Percentiles rank a stretch among this genome's conserved stretches.
Conservation (phyloP, 2,329 filamentous ascomycete species). For the Diaporthe citriasiana region DNA sequence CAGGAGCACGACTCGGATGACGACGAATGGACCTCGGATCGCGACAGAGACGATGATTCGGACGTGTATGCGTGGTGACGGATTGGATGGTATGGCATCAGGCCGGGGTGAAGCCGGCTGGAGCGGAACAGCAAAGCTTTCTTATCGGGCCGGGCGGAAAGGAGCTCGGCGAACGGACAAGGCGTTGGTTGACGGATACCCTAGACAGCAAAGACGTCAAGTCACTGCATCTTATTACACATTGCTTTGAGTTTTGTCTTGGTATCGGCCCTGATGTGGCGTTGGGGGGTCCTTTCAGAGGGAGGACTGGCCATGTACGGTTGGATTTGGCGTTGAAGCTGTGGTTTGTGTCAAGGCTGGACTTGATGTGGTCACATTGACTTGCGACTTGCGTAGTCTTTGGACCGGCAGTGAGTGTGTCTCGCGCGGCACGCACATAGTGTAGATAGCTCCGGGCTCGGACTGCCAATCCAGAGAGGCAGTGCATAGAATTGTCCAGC, state of each 20-base stretch:
- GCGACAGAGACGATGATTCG: constrained; percentile 71
- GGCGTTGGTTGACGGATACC: constrained; percentile 39
- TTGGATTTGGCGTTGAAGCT: background rate
- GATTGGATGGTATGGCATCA: background rate
- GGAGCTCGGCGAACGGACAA: constrained; percentile 3
- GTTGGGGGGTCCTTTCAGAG: background rate
- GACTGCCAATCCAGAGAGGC: background rate
- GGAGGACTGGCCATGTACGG: background rate
- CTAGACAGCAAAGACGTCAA: constrained; percentile 34
- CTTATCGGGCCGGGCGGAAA: background rate
- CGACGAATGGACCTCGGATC: constrained; percentile 63
- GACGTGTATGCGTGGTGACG: constrained; percentile 53
- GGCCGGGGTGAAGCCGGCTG: background rate
- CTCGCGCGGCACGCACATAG: background rate
- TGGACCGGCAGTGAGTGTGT: background rate
- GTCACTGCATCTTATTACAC: constrained; percentile 8
- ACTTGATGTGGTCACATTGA: background rate
- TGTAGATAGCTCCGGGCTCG: background rate
- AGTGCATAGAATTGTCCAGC: background rate
- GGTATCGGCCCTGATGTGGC: background rate
- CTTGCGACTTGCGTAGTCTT: background rate
- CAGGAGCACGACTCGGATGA: constrained; percentile 68
- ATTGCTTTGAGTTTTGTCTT: background rate
- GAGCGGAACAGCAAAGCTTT: background rate
- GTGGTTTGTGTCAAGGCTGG: background rate